A percentile compares a stretch with the other conserved stretches of the same genome.
Evolutionary conservation across 345 rosid species (phyloP).

Genomic region (Pistacia integerrima): DNA sequence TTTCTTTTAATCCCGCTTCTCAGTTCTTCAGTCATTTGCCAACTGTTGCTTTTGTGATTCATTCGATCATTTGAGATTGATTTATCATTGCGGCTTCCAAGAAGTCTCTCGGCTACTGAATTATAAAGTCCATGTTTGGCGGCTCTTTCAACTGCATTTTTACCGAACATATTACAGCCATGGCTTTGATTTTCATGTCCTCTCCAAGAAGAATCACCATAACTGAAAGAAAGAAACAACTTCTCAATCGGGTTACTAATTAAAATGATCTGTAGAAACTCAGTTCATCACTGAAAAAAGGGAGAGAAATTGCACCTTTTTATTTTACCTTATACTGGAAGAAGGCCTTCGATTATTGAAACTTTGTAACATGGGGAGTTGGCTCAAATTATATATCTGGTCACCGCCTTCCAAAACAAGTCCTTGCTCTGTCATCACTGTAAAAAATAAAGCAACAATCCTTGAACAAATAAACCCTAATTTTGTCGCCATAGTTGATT

Average conservation of each 20-base stretch:
- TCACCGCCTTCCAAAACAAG: slow-evolving; percentile 42
- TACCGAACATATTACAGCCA: slow-evolving; percentile 22
- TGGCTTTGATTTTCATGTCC: slow-evolving; percentile 29
- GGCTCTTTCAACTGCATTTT: slow-evolving; percentile 24
- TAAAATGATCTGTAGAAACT: not conserved
- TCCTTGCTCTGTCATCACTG: slow-evolving; percentile 53
- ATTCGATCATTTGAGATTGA: slow-evolving; percentile 24
- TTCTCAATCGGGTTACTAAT: slow-evolving; percentile 5
- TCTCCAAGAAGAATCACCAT: slow-evolving; percentile 49
- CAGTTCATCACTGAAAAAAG: not conserved
- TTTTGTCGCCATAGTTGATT: not conserved
- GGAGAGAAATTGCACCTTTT: slow-evolving; percentile 15
- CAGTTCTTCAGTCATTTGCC: slow-evolving; percentile 24
- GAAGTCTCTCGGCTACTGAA: slow-evolving; percentile 34
- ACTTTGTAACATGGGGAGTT: slow-evolving; percentile 60
- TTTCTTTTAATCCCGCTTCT: slow-evolving; percentile 44
- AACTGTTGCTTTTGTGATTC: slow-evolving; percentile 10
- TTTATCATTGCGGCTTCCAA: slow-evolving; percentile 31
- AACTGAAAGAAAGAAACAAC: slow-evolving; percentile 22
- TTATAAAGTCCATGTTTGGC: slow-evolving; percentile 35
- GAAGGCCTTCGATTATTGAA: slow-evolving; percentile 54
- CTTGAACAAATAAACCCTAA: slow-evolving; percentile 40
- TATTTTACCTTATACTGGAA: slow-evolving; percentile 30
- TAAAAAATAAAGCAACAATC: not conserved
- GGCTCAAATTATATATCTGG: slow-evolving; percentile 58